Conservation (phyloP, 2,329 filamentous ascomycete species). For the Fusarium sp. region DNA sequence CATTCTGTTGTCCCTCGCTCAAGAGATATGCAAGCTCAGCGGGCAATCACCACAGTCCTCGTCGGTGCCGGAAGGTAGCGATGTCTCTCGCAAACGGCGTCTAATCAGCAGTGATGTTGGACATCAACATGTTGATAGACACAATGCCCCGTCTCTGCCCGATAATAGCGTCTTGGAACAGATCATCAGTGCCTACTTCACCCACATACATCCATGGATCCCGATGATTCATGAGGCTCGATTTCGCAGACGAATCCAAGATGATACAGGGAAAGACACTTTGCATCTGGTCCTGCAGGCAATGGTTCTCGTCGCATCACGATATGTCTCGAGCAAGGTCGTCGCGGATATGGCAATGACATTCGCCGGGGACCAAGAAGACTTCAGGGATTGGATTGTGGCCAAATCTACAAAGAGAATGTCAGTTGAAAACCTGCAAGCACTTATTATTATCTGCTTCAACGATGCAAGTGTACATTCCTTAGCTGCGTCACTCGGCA, state of each 20-base stretch:
- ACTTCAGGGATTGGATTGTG: slow-evolving; percentile 17
- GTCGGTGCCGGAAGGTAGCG: background rate
- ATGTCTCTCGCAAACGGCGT: slow-evolving; percentile 12
- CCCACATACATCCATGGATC: slow-evolving; percentile 54
- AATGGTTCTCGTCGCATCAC: slow-evolving; percentile 45
- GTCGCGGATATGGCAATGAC: background rate
- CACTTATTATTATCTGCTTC: slow-evolving; percentile 52
- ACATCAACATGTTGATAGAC: background rate
- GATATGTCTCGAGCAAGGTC: slow-evolving; percentile 42
- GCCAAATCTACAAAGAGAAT: slow-evolving; percentile 47
- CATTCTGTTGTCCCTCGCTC: slow-evolving; percentile 20
- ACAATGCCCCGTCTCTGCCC: background rate
- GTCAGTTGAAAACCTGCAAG: slow-evolving; percentile 52
- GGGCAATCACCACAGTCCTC: background rate
- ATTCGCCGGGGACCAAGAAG: background rate
- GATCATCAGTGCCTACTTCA: slow-evolving; percentile 51
- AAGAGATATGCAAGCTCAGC: slow-evolving; percentile 19
- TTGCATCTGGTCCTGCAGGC: slow-evolving; percentile 50
- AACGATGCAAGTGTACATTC: slow-evolving; percentile 44
- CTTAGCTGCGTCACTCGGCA: too few relatives aligned
- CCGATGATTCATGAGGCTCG: slow-evolving; percentile 51
- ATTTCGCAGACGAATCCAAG: slow-evolving; percentile 41
- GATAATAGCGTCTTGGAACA: slow-evolving; percentile 30
- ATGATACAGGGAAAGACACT: slow-evolving; percentile 35
- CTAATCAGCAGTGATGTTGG: background rate